Base-by-base conservation (phyloP, 331 rosid species). In the Ulmus americana region DNA sequence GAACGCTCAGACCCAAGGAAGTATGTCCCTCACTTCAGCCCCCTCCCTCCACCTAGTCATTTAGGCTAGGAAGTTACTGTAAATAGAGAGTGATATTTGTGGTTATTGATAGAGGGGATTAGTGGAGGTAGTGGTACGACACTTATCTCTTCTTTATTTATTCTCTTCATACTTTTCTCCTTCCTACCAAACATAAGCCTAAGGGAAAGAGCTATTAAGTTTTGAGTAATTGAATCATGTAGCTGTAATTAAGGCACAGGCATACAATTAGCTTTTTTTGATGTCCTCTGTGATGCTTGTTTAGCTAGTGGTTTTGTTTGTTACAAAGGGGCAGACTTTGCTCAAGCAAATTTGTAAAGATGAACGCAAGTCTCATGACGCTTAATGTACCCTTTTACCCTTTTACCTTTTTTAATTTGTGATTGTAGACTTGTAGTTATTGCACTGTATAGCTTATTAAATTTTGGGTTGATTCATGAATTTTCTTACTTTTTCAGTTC, bases 1-100 rank as follows among this genome's bases (percentile, higher is more conserved):
- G 86, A 82, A 60, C 80, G 76, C 7, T 63, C 76, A 42, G 89
- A 84, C 58, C 73, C 80, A 28, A 76, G 78, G 74, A 76, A 70
- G 97, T 90, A 84, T 75, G 85, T 59, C 48, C 22, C 56, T 56
- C 41, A 65, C 70, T 62, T 59, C 59, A 52, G 63, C 66, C 46
- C 11, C 51, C 42, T 35, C n/a, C 40, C 64, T 60, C 20, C 6
- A 14, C 50, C 39, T 59, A 8, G 3, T 41, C 53, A 38, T 7
- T 40, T 18, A 38, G 63, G 35, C 4, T 28, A 28, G 35, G 35
- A 28, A 28, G 35, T 28, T 28, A 2, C 35, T 28, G 35, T 28
- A 28, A 28, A 28, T 28, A 28, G 35, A 28, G 35, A 28, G 35
- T 28, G 35, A 28, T 28, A 28, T 28, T 28, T 28, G 35, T 28